phyloP scores from a whole-genome alignment of 1,284 basidiomycete species.

The Malassezia caprae region DNA sequence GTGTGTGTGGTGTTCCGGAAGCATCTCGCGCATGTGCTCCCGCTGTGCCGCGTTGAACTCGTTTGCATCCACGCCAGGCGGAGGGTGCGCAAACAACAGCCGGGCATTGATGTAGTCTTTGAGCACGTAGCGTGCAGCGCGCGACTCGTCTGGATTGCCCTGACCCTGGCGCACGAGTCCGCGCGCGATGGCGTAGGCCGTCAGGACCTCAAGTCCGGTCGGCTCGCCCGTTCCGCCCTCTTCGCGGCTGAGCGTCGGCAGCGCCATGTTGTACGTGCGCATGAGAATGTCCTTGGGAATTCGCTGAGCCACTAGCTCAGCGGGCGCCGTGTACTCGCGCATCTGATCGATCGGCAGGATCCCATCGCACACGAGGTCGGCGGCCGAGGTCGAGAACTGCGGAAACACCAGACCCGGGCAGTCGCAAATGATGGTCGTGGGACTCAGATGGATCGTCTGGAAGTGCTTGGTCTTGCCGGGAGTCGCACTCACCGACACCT shows the following conservation, averaged over 20 bases:
- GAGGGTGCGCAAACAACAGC: constrained; percentile 72
- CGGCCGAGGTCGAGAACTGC: constrained; percentile 64
- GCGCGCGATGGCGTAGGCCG: constrained; percentile 67
- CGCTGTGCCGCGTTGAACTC: constrained; percentile 70
- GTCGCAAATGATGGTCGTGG: constrained; percentile 83
- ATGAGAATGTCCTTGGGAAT: constrained; percentile 80
- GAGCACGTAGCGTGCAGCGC: constrained; percentile 79
- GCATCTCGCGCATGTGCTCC: constrained; percentile 55
- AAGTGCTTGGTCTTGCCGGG: constrained; percentile 93
- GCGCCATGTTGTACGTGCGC: constrained; percentile 73
- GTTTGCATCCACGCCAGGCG: constrained; percentile 60
- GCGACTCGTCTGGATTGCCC: constrained; percentile 93
- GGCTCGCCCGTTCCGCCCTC: constrained; percentile 75
- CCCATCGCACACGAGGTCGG: constrained; percentile 90
- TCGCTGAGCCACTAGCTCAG: constrained; percentile 66
- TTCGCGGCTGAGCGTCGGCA: constrained; percentile 61
- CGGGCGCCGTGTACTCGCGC: constrained; percentile 82
- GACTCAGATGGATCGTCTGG: constrained; percentile 88
- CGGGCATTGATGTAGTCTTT: constrained; percentile 98
- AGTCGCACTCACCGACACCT: constrained; percentile 46
- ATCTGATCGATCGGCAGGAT: constrained; percentile 97
- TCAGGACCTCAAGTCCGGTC: constrained; percentile 71
- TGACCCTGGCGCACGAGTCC: constrained; percentile 87
- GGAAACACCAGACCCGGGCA: constrained; percentile 98
- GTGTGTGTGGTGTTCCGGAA: constrained; percentile 26